Base-by-base conservation (phyloP, 768 basidiomycete genomes). In the Nevesoporus exiguus region DNA sequence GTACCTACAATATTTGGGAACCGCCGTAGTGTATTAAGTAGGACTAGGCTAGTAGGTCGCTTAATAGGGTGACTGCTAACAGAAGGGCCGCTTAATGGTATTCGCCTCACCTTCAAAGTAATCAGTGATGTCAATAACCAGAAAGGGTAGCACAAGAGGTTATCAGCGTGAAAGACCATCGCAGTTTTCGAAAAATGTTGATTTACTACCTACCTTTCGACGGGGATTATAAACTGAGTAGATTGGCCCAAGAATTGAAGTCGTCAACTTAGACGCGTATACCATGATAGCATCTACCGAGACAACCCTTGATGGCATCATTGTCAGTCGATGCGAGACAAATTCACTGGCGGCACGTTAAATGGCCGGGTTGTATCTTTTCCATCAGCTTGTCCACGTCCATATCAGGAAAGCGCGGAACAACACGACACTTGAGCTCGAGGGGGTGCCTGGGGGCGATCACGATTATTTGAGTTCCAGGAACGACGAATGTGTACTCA, bases 341-440 rank as follows among this genome's bases (percentile, higher is more conserved):
- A 25, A 21, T 21, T 27, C 39, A 42, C 22, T 8, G 22, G 15
- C 17, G 14, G 31, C 29, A 27, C 13, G n/a, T 44, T 69, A 46
- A 69, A 24, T 49, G 24, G 8, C 47, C 47, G 17, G 45, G 39
- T 37, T 33, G 34, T 24, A 60, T 54, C 50, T 60, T 46, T 19
- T 60, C 56, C 54, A 30, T 46, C 47, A 70, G 39, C 37, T 54
- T 57, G 7, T 55, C 59, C 25, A 42, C 21, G 27, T 48, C 56
- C 61, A 59, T 58, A 22, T 44, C 52, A 29, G 63, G 54, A 40
- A 61, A 22, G 25, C 66, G 63, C 17, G 58, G 37, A 31, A 68
- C 43, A 22, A 71, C 60, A 17, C 63, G 70, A 36, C 70, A 66
- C 30, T 63, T 59, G n/a, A 69, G 59, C 25, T 59, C 58, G 15